Evolutionary conservation across 1,284 basidiomycete species (phyloP), one percentile per base, ranked within the genome.

Genomic region (Papiliotrema flavescens): DNA sequence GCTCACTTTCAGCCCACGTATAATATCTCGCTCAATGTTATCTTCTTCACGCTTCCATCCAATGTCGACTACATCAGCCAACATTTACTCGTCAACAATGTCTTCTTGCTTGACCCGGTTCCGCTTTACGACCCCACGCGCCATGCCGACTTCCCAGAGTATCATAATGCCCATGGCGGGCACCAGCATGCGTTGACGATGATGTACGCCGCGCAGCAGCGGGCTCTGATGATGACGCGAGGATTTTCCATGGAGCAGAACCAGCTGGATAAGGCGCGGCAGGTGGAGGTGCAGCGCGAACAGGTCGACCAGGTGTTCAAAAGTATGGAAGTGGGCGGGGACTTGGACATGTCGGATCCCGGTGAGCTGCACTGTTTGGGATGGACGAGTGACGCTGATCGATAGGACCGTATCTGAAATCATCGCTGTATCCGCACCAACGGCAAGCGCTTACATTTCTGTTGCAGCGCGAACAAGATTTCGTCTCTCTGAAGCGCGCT

Each of bases 391-490:
- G 28, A 11, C 6, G 6, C 28, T 32, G 28, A 32, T 32, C 28
- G 11, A 11, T 67, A 92, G 89, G 81, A 44, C 76, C 83, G n/a
- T 85, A 91, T 67, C 85, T 98, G 58, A 86, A 85, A 35, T 96
- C 96, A n/a, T 81, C 78, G 43, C 80, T 99, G 8, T 98, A 98
- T 75, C 89, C 93, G 17, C 96, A 99, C 79, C 96, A 99, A 79
- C 95, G 95, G 78, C 95, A 96, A 75, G 96, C 94, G 22, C 81
- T 99, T 22, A 92, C 94, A 0, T 99, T 99, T 76, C 79, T 99
- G 47, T 81, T 98, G n/a, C 90, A 95, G 66, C 84, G 94, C 39
- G 96, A 99, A 76, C 66, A 71, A 43, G 76, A 78, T 51, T 63
- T 59, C 40, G 61, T 66, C 17, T 63, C 65, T 28, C 55, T 76